Evolutionary conservation across 257 asterid species (phyloP).

Genomic region (Coffea canephora): DNA sequence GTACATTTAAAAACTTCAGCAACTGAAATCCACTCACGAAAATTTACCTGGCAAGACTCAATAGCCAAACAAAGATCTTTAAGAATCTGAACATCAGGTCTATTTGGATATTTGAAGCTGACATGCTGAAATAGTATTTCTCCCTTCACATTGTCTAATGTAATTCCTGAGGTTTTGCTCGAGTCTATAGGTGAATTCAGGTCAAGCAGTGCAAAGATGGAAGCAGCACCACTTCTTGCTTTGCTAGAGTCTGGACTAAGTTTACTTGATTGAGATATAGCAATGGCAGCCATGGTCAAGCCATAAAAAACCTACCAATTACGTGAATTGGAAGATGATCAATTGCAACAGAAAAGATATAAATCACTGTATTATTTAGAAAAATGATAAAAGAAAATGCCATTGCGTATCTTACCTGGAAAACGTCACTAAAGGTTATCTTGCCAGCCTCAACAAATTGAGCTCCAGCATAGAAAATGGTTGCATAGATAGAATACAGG

Average conservation of each 20-base stretch:
- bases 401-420: slow-evolving; percentile 34
- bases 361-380: neutral
- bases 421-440: slow-evolving; percentile 51
- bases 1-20: neutral
- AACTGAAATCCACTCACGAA: neutral
- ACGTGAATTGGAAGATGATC: neutral
- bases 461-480: slow-evolving; percentile 68
- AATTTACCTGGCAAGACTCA: slow-evolving; percentile 48
- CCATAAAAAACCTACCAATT: slow-evolving; percentile 53
- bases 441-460: slow-evolving; percentile 47
- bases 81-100: slow-evolving; percentile 61
- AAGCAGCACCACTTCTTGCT: slow-evolving; percentile 56
- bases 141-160: slow-evolving; percentile 45
- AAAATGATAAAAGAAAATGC: neutral
- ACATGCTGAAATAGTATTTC: slow-evolving; percentile 51
- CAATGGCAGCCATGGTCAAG: slow-evolving; percentile 50
- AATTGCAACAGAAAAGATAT: neutral
- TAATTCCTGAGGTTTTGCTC: slow-evolving; percentile 32
- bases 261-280: slow-evolving; percentile 58
- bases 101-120: slow-evolving; percentile 55
- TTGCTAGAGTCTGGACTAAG: slow-evolving; percentile 62
- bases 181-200: slow-evolving; percentile 50
- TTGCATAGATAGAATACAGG: slow-evolving; percentile 46
- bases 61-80: slow-evolving; percentile 51
- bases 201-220: slow-evolving; percentile 55